Evolutionary conservation across 768 basidiomycete species (phyloP), one percentile per base, ranked within the genome.

Genomic region (Tulasnella sp.): DNA sequence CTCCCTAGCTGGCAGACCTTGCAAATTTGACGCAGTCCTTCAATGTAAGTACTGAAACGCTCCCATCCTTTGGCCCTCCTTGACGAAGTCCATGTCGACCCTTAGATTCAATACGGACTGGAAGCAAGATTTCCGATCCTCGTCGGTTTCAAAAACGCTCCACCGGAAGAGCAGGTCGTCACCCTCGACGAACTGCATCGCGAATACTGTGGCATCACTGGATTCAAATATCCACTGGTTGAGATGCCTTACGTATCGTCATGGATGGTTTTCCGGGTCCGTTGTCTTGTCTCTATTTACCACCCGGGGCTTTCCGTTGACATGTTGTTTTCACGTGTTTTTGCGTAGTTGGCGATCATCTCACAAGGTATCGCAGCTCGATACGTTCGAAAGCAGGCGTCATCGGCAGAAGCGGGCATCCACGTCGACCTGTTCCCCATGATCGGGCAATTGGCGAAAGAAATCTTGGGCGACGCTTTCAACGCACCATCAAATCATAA

Each of bases 281-380:
- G 80, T 72, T 27, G 19, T 48, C 42, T 15, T 29, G 38, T 34
- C 1, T 24, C 38, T 43, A 47, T n/a, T 49, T 52, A 24, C 30
- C 13, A 1, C 23, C 17, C 26, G 1, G 19, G 13, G n/a, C 60
- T 51, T 65, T 2, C 66, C 62, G 59, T 54, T 61, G 32, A 47
- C 43, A 38, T 51, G n/a, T n/a, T n/a, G n/a, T 51, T 53, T 70
- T 64, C 56, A 52, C 9, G 63, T 68, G 15, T 45, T 67, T 2
- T 70, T 67, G 63, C 55, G 63, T 55, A 87, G 87, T 71, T 87
- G 24, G 78, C 88, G 0, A 78, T 95, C 61, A 94, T 96, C 64
- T 74, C 81, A 1, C 92, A 96, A 72, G 92, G 92, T 3, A 92
- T 96, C 63, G 88, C 92, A 1, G 92, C 92, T 29, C 80, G 92